phyloP scores from a whole-genome alignment of 106 monocot genomes.

The Dioscorea zingiberensis region DNA sequence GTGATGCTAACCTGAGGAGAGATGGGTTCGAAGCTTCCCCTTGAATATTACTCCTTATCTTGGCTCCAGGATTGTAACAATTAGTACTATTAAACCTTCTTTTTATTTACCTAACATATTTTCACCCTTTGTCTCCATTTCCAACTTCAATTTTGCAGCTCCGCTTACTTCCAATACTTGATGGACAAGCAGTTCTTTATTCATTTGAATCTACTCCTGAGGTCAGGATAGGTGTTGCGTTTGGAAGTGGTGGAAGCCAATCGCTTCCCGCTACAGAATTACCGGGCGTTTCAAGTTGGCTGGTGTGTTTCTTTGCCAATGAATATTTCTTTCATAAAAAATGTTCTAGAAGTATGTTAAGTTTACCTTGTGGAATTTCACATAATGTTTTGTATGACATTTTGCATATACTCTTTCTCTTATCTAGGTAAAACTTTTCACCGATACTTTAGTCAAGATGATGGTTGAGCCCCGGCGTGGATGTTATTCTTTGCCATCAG shows the following conservation, averaged over 20 bases:
- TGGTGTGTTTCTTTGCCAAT: slow-evolving; percentile 38
- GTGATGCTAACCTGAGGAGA: no score
- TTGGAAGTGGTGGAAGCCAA: slow-evolving; percentile 81
- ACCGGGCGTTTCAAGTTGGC: slow-evolving; percentile 88
- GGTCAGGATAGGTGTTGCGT: slow-evolving; percentile 75
- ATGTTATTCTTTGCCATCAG: slow-evolving; percentile 73
- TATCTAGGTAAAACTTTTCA: slow-evolving; percentile 76
- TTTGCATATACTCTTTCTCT: not conserved
- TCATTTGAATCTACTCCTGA: slow-evolving; percentile 94
- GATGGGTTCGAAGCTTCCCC: no score
- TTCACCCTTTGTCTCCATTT: not conserved
- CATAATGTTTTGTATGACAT: no score
- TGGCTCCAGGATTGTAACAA: no score
- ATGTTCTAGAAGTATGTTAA: no score
- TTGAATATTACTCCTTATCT: no score
- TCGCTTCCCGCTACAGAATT: slow-evolving; percentile 87
- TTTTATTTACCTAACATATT: no score
- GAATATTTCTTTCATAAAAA: no score
- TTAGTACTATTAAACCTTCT: no score
- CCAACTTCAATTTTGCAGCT: slow-evolving; percentile 40
- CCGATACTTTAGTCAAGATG: slow-evolving; percentile 61
- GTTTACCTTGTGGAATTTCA: no score
- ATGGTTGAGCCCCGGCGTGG: slow-evolving; percentile 93
- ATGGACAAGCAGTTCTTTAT: slow-evolving; percentile 88
- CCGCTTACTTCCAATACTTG: slow-evolving; percentile 75